Percentiles rank a stretch among this genome's conserved stretches.
Evolutionary conservation across 163 green algal species (phyloP).

Genomic region (Coccomyxa subellipsoidea): DNA sequence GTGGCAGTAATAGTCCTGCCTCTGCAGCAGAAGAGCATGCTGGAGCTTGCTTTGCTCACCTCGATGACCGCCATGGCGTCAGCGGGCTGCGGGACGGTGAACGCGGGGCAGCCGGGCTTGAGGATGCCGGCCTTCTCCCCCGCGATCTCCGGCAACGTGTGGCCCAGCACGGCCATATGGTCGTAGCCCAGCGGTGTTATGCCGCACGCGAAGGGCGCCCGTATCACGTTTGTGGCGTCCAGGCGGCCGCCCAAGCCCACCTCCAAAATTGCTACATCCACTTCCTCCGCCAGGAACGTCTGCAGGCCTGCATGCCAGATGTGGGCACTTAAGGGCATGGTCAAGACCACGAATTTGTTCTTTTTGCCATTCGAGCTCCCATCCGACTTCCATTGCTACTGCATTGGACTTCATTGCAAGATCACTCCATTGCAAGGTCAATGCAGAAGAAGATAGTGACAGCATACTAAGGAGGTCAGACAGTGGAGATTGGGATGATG

Average conservation of each 20-base stretch:
- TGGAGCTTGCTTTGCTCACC: not conserved
- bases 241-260: conserved; percentile 96
- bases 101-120: conserved; percentile 67
- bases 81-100: conserved; percentile 75
- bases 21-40: not conserved
- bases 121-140: conserved; percentile 97
- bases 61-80: conserved; percentile 66
- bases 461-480: too few relatives aligned
- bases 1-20: too few relatives aligned
- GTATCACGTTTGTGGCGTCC: conserved; percentile 93
- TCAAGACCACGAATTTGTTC: too few relatives aligned
- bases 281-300: conserved; percentile 58
- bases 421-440: too few relatives aligned
- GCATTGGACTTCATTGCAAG: too few relatives aligned
- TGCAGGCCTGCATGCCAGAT: conserved; percentile 46
- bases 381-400: too few relatives aligned
- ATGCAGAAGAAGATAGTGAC: too few relatives aligned
- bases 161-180: conserved; percentile 89
- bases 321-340: not conserved
- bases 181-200: conserved; percentile 92
- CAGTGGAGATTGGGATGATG: too few relatives aligned
- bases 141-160: conserved; percentile 89
- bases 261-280: conserved; percentile 85
- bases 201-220: conserved; percentile 66
- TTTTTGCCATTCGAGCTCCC: too few relatives aligned